Evolutionary conservation across 371 early-diverging fungal species (phyloP).

Genomic region (Coemansia sp.): DNA sequence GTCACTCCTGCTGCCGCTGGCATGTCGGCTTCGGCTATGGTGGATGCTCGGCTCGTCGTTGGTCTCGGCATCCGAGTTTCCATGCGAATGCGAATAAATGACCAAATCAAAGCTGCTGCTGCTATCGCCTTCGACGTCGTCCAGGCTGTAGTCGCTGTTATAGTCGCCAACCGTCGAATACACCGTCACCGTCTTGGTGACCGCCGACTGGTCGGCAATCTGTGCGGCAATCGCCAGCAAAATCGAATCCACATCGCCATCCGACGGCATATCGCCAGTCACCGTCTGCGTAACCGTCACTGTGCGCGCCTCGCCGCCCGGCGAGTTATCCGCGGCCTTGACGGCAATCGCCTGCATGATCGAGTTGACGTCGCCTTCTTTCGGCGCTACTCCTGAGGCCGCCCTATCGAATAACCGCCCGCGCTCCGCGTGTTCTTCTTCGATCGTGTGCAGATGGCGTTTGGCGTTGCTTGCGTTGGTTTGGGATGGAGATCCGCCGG

Average conservation of each 20-base stretch:
- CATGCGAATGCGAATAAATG: not conserved
- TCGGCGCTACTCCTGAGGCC: constrained; percentile 2
- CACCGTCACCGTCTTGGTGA: not conserved
- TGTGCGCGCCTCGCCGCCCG: not conserved
- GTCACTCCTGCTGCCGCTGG: too few species aligned
- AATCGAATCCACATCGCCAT: not conserved
- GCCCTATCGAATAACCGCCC: not conserved
- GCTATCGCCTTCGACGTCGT: too few species aligned
- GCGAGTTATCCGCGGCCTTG: not conserved
- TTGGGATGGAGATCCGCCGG: not conserved
- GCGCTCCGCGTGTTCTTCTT: not conserved
- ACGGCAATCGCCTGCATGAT: constrained; percentile 16
- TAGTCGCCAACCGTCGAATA: not conserved
- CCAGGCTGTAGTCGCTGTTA: too few species aligned
- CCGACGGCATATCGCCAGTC: not conserved
- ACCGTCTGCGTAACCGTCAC: not conserved
- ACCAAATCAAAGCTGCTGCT: not conserved
- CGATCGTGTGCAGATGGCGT: not conserved
- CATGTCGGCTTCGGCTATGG: too few species aligned
- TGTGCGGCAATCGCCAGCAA: constrained; percentile 1
- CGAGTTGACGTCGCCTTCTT: constrained; percentile 1
- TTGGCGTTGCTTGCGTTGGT: not conserved
- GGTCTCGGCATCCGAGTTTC: not conserved
- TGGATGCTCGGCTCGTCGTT: not conserved
- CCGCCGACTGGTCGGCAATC: not conserved